Conservation (phyloP, 495 filamentous ascomycete species). For the Xylaria curta region DNA sequence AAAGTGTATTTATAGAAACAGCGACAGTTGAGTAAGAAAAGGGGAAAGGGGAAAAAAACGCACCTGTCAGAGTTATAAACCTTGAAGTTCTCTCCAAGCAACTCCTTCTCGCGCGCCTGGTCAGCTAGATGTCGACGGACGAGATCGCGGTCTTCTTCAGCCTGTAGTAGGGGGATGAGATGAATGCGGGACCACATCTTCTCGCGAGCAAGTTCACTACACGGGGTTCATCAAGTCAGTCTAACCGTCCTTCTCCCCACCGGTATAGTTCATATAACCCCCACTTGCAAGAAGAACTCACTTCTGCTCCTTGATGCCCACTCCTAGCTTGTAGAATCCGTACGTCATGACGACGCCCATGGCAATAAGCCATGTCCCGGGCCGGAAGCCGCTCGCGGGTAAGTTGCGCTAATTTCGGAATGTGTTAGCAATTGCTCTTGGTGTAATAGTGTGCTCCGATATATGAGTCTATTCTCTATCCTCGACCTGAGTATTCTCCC, state of each 20-base stretch:
- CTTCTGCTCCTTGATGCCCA: conserved; percentile 86
- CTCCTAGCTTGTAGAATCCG: conserved; percentile 82
- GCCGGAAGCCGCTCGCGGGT: conserved; percentile 89
- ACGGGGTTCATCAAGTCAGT: neutral
- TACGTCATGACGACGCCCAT: conserved; percentile 80
- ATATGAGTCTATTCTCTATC: neutral
- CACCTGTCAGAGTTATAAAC: conserved; percentile 91
- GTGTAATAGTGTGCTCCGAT: neutral
- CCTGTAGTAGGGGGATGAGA: conserved; percentile 89
- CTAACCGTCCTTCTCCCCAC: neutral
- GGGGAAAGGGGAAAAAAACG: conserved; percentile 34
- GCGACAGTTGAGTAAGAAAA: neutral
- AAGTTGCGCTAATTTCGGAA: conserved; percentile 74
- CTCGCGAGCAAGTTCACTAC: conserved; percentile 91
- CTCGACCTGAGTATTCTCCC: neutral
- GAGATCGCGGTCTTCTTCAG: conserved; percentile 94
- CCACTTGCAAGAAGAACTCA: conserved; percentile 53
- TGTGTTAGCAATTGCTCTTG: neutral
- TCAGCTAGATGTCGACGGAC: conserved; percentile 85
- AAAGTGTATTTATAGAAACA: neutral
- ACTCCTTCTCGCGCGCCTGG: conserved; percentile 85
- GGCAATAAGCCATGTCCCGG: conserved; percentile 73
- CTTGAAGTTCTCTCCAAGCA: conserved; percentile 77
- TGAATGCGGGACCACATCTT: conserved; percentile 98
- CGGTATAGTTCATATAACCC: neutral